Base-by-base conservation (phyloP, 345 rosid genomes). In the Rhodamnia argentea region DNA sequence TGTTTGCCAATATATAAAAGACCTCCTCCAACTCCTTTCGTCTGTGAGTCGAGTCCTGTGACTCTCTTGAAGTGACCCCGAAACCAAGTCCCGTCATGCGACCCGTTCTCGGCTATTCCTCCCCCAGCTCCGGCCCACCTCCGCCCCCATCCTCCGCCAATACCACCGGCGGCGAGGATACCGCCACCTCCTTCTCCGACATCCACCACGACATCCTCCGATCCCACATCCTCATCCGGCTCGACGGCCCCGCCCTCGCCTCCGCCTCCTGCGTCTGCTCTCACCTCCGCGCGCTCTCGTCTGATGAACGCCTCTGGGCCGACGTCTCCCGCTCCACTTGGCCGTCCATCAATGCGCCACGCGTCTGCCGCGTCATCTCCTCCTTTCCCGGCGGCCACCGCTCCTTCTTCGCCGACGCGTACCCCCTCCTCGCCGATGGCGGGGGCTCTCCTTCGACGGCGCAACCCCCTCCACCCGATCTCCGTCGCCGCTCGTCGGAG, bases 361-460 rank as follows among this genome's bases (percentile, higher is more conserved):
- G 87, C 62, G 22, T 93, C 20, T 88, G 55, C 44, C 82, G 84
- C 22, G 83, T 90, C 64, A 91, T 93, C 85, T 88, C 94, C 74
- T 1, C 89, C 4, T 89, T 93, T 88, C 87, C 92, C 52, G 24
- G 59, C 60, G 94, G 91, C 53, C 90, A 92, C 84, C 92, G 95
- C 86, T 93, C 92, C n/a, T 93, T 96, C 89, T 96, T 94, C 94
- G 88, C 98, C 83, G 88, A 91, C 78, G 90, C 93, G 8, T 94
- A 90, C 86, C 89, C 92, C 40, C 87, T 84, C 60, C 83, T 88
- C 84, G 60, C 84, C 57, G 13, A 32, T 3, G 59, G 27, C 57
- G 1, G 32, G 15, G 59, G 55, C 27, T 44, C 78, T 9, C 20
- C 47, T 18, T 13, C 59, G 52, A 32, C 26, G 14, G 12, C n/a